Conservation (phyloP, 1,139 yeast species). For the Kodamaea ohmeri region DNA sequence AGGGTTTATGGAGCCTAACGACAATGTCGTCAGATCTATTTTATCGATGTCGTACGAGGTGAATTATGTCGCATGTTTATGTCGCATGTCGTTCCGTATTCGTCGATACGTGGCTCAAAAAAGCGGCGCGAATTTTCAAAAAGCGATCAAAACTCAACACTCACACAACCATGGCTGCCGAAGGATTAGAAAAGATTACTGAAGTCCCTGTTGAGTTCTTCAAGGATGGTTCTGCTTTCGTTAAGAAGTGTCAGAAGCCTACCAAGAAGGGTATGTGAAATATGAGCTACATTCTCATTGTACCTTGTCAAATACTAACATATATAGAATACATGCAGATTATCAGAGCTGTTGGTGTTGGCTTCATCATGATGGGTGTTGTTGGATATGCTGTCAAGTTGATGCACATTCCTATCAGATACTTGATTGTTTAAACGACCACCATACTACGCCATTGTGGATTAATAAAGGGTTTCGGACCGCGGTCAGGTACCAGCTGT, state of each 20-base stretch:
- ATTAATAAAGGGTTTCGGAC: neutral
- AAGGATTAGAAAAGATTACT: slow-evolving; percentile 76
- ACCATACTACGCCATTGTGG: neutral
- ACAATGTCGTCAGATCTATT: too few relatives aligned
- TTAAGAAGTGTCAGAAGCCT: slow-evolving; percentile 92
- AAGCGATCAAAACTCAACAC: slow-evolving; percentile 2
- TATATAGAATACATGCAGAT: slow-evolving; percentile 73
- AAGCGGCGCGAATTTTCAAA: too few relatives aligned
- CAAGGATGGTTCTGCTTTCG: slow-evolving; percentile 85
- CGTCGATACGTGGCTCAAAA: slow-evolving; percentile 1
- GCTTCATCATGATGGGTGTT: slow-evolving; percentile 96
- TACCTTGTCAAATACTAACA: slow-evolving; percentile 25
- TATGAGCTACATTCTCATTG: neutral
- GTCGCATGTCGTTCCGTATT: neutral
- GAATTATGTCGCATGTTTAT: too few relatives aligned
- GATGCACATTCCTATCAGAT: slow-evolving; percentile 95
- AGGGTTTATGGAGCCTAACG: too few relatives aligned
- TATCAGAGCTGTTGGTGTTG: slow-evolving; percentile 93
- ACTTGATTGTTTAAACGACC: slow-evolving; percentile 70
- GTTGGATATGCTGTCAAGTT: slow-evolving; percentile 95
- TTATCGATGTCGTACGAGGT: too few relatives aligned
- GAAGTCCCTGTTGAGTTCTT: slow-evolving; percentile 90
- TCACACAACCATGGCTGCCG: slow-evolving; percentile 24
- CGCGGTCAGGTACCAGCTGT: slow-evolving; percentile 4
- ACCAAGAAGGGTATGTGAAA: slow-evolving; percentile 63